phyloP scores from a whole-genome alignment of 163 green algal species.

The Scenedesmus sp. region DNA sequence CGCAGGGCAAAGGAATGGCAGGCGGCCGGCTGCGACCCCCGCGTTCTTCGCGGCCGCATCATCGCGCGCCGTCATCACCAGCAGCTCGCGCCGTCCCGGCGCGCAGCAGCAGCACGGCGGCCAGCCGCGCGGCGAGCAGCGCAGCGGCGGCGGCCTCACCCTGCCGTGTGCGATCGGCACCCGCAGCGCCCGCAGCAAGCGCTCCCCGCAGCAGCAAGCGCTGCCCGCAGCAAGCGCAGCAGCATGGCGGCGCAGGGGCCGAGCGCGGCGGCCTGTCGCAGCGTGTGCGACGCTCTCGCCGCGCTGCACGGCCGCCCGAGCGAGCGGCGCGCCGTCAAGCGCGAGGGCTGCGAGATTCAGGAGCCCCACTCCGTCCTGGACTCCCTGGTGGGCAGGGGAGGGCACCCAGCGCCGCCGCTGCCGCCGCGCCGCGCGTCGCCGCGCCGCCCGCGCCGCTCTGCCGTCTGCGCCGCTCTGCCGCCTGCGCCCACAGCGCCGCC shows the following conservation, averaged over 20 bases:
- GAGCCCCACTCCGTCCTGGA: conserved; percentile 36
- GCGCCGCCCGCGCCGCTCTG: conserved; percentile 39
- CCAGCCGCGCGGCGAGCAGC: too few relatives aligned
- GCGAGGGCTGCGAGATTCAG: conserved; percentile 13
- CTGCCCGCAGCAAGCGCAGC: too few relatives aligned
- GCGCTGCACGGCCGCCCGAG: conserved; percentile 10
- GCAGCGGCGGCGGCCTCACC: too few relatives aligned
- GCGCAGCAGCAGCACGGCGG: too few relatives aligned
- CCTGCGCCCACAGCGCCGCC: conserved; percentile 50
- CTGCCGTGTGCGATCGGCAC: too few relatives aligned
- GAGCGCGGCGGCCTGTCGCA: background rate
- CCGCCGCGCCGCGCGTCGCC: background rate
- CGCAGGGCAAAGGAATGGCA: too few relatives aligned
- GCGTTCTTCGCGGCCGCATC: too few relatives aligned
- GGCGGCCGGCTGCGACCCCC: too few relatives aligned
- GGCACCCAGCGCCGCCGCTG: background rate
- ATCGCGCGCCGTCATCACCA: too few relatives aligned
- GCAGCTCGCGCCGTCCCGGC: too few relatives aligned
- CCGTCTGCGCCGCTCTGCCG: background rate
- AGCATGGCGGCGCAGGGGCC: too few relatives aligned
- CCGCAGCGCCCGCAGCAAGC: conserved; percentile 7
- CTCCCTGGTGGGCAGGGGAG: conserved; percentile 1
- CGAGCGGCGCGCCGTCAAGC: background rate
- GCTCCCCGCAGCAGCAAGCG: background rate
- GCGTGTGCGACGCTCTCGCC: conserved; percentile 23